phyloP scores from a whole-genome alignment of 192 early-diverging fungal species.

The Podila epigama region DNA sequence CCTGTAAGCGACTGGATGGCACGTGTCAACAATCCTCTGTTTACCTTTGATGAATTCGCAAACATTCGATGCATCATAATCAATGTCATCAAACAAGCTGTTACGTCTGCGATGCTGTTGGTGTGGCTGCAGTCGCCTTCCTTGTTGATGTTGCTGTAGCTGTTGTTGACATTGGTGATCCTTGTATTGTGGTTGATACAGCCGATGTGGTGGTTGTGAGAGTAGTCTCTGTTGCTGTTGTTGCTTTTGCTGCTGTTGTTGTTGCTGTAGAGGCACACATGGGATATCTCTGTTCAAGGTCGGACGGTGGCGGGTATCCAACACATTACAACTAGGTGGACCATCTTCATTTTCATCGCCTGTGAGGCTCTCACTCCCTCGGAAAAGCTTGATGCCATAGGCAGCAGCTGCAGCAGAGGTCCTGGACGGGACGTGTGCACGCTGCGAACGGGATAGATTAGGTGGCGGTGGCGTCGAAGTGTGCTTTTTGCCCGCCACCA shows the following conservation, averaged over 20 bases:
- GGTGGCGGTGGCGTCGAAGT: conserved; percentile 27
- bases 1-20: background rate
- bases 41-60: conserved; percentile 39
- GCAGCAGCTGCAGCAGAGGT: background rate
- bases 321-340: background rate
- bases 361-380: background rate
- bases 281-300: background rate
- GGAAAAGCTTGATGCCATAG: conserved; percentile 9
- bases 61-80: conserved; percentile 31
- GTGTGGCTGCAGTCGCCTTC: background rate
- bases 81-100: conserved; percentile 24
- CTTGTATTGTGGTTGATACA: too few relatives aligned
- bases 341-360: background rate
- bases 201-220: background rate
- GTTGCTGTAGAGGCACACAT: background rate
- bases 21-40: background rate
- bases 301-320: background rate
- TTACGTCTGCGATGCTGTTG: background rate
- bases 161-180: too few relatives aligned
- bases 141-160: background rate
- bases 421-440: background rate
- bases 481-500: conserved; percentile 35
- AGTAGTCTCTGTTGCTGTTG: background rate
- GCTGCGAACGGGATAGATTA: conserved; percentile 5
- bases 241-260: background rate